Conservation (phyloP, 116 monocot species). For the Iris pallida region DNA sequence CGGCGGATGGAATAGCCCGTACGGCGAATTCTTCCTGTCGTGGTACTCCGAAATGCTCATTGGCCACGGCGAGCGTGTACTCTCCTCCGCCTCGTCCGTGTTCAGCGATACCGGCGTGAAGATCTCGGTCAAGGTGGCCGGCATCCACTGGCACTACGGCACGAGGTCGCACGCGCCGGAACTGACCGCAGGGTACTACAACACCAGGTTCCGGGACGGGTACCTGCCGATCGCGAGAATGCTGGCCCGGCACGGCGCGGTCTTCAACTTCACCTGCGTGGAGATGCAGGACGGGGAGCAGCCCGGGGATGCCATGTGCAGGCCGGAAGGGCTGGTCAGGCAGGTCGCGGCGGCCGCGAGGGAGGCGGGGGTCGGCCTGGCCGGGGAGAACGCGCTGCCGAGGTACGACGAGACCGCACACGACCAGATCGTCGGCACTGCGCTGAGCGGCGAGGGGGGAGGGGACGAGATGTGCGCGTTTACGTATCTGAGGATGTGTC, state of each 20-base stretch:
- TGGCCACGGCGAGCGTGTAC: slow-evolving; percentile 32
- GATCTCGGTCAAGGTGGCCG: slow-evolving; percentile 77
- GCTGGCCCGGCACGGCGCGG: slow-evolving; percentile 61
- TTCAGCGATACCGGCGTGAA: slow-evolving; percentile 28
- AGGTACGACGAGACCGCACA: slow-evolving; percentile 67
- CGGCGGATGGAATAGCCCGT: slow-evolving; percentile 55
- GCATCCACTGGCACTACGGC: slow-evolving; percentile 95
- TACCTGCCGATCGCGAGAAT: slow-evolving; percentile 70
- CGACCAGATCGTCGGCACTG: slow-evolving; percentile 56
- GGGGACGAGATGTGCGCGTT: slow-evolving; percentile 57
- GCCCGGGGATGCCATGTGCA: slow-evolving; percentile 67
- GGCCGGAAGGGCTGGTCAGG: slow-evolving; percentile 67
- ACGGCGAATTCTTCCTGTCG: slow-evolving; percentile 51
- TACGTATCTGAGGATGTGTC: slow-evolving; percentile 75
- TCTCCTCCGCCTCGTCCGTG: slow-evolving; percentile 33
- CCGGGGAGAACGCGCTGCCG: slow-evolving; percentile 90
- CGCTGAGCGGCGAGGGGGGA: slow-evolving; percentile 13
- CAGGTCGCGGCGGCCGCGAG: slow-evolving; percentile 58
- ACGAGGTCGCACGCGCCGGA: slow-evolving; percentile 72
- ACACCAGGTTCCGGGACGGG: slow-evolving; percentile 66
- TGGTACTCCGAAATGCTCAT: slow-evolving; percentile 50
- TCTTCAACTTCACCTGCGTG: slow-evolving; percentile 86
- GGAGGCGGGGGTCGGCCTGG: slow-evolving; percentile 54
- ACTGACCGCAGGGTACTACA: slow-evolving; percentile 94
- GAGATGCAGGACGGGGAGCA: slow-evolving; percentile 88